Evolutionary conservation across 2,329 filamentous ascomycete species (phyloP).

Genomic region (Alternaria consortialis): DNA sequence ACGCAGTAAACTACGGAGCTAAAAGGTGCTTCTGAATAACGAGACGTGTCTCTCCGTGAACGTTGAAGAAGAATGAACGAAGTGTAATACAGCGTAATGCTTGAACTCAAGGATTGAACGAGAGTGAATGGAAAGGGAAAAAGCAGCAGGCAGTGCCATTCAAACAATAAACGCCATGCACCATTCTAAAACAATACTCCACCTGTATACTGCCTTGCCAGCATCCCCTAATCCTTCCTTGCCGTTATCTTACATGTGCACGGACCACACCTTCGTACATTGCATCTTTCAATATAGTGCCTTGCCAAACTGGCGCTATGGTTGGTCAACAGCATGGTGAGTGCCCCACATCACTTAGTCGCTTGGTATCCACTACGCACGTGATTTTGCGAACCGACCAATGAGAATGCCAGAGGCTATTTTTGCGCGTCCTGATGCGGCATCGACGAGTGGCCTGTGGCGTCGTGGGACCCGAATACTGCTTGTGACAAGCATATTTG

Average conservation of each 20-base stretch:
- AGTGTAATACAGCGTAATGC: background rate
- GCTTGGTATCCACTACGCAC: slow-evolving; percentile 3
- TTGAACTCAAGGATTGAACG: background rate
- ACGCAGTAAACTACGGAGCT: background rate
- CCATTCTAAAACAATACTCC: slow-evolving; percentile 1
- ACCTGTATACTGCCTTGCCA: background rate
- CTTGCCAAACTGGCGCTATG: background rate
- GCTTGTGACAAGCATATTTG: background rate
- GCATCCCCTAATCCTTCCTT: slow-evolving; percentile 1
- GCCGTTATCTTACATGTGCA: background rate
- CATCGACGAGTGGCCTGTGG: background rate
- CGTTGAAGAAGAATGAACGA: background rate
- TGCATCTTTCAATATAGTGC: slow-evolving; percentile 22
- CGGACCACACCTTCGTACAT: slow-evolving; percentile 20
- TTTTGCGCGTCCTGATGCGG: slow-evolving; percentile 2
- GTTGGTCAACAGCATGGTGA: slow-evolving; percentile 4
- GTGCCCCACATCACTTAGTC: background rate
- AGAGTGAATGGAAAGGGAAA: background rate
- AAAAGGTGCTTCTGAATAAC: background rate
- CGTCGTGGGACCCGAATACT: background rate
- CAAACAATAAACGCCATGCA: background rate
- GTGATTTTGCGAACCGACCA: slow-evolving; percentile 20
- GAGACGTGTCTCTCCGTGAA: background rate
- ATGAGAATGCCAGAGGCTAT: background rate
- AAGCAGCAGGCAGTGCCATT: background rate